Base-by-base conservation (phyloP, 73 alveolate species). In the Paramecium caudatum region DNA sequence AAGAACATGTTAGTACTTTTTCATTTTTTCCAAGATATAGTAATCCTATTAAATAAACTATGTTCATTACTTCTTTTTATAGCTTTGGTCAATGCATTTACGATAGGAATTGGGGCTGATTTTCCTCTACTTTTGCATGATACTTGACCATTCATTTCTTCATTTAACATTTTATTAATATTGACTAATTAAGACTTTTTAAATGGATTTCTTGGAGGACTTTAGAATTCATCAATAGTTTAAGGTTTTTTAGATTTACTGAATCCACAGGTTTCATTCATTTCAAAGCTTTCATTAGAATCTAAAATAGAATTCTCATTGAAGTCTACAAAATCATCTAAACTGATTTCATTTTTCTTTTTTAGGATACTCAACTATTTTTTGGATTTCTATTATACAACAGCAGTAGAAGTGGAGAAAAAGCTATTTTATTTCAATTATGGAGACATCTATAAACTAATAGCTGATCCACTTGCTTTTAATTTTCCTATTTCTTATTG, bases 291-390 rank as follows among this genome's bases (percentile, higher is more conserved):
- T 5, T 74, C 88, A 74, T 43, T 74, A 9, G 88, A 74, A 74
- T 74, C 88, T 5, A 21, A 3, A 5, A 74, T 21, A 19, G 88
- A 74, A 74, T 74, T 45, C 19, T 74, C 88, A 45, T 74, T 74
- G 39, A 74, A 74, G 32, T 74, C 88, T 16, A 46, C 88, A 74
- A 74, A 74, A 74, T 74, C 88, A 41, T 74, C 88, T 41, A 74
- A 74, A 74, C 88, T 74, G 1, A 74, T 74, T 65, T 65, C 83
- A 33, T 36, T 65, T 65, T 65, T 30, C 49, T 36, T 65, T 32
- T 65, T 33, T 2, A 6, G 17, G 17, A 33, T 65, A 32, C 83
- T 33, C 39, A 65, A 5, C 19, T 65, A 10, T n/a, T 65, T 13
- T 36, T 65, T 65, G 32, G 47, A 65, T 13, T 65, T 65, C 55